These are phyloP conservation scores for Saposhnikovia divaricata DNA, from an alignment of 129 eudicot species.

Conservation along the genomic window DNA sequence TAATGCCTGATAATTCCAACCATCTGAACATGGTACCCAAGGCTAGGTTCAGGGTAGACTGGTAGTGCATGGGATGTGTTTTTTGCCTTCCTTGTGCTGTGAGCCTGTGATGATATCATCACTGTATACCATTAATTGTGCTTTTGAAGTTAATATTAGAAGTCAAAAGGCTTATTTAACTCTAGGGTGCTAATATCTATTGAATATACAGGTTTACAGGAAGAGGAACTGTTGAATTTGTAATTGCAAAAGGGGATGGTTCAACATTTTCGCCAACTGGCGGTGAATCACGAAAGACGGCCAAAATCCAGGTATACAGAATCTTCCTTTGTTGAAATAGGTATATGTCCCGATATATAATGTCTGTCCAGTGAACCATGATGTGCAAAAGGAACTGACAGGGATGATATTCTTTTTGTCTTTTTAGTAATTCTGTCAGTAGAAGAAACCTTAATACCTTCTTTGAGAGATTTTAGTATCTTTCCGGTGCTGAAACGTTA, in stretches of 20 bases:
- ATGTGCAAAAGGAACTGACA: neutral
- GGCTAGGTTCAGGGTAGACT: neutral
- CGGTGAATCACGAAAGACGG: slow-evolving; percentile 65
- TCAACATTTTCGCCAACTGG: slow-evolving; percentile 77
- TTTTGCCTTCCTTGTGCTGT: neutral
- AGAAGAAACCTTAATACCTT: neutral
- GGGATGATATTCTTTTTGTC: neutral
- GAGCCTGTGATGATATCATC: neutral
- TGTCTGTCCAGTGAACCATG: neutral
- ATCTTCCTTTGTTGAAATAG: neutral
- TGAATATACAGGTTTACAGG: slow-evolving; percentile 61
- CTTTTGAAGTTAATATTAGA: neutral
- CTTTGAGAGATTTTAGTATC: neutral
- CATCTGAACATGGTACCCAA: neutral
- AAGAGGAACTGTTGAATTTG: slow-evolving; percentile 82
- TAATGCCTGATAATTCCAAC: neutral
- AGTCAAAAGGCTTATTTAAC: neutral
- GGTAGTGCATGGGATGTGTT: neutral
- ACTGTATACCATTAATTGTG: neutral
- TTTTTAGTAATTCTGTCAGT: neutral
- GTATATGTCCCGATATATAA: neutral
- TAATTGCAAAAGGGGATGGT: slow-evolving; percentile 89
- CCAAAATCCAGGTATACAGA: slow-evolving; percentile 51
- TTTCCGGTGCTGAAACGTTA: no score
- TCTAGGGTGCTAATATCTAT: slow-evolving; percentile 3